phyloP scores from a whole-genome alignment of 2,329 filamentous ascomycete species.

The Aspergillus sp. region DNA sequence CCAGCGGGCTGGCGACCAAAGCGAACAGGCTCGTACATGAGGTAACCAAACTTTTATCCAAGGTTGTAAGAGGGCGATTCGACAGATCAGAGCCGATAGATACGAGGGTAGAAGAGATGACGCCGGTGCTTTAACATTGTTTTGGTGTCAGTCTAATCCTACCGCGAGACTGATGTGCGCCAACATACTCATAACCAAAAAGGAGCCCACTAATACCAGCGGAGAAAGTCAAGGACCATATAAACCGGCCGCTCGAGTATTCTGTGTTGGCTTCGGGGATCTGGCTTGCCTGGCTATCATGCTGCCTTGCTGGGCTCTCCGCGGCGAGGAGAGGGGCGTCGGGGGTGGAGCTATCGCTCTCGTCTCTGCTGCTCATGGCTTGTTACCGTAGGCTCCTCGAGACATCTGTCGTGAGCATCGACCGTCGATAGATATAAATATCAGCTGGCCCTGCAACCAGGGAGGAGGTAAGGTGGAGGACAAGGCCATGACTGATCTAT shows the following conservation, averaged over 20 bases:
- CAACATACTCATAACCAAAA: constrained; percentile 63
- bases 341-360: constrained; percentile 27
- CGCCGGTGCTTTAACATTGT: constrained; percentile 55
- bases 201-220: constrained; percentile 63
- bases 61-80: constrained; percentile 52
- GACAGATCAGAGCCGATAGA: constrained; percentile 60
- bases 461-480: constrained; percentile 1
- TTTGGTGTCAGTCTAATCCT: constrained; percentile 22
- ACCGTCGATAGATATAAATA: neutral
- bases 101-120: constrained; percentile 65
- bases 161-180: neutral
- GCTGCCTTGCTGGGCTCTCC: constrained; percentile 16
- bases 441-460: neutral
- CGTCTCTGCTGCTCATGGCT: constrained; percentile 33
- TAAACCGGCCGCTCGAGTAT: constrained; percentile 48
- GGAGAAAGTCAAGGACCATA: constrained; percentile 61
- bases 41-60: constrained; percentile 64
- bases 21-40: constrained; percentile 63
- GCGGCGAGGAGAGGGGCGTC: constrained; percentile 38
- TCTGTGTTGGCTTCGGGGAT: constrained; percentile 18
- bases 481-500: neutral
- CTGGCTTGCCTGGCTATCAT: constrained; percentile 20
- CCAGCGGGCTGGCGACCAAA: constrained; percentile 59
- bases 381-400: constrained; percentile 16
- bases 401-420: constrained; percentile 15